Conservation (phyloP, 148 eudicot genomes). For the Rhododendron griersonianum region DNA sequence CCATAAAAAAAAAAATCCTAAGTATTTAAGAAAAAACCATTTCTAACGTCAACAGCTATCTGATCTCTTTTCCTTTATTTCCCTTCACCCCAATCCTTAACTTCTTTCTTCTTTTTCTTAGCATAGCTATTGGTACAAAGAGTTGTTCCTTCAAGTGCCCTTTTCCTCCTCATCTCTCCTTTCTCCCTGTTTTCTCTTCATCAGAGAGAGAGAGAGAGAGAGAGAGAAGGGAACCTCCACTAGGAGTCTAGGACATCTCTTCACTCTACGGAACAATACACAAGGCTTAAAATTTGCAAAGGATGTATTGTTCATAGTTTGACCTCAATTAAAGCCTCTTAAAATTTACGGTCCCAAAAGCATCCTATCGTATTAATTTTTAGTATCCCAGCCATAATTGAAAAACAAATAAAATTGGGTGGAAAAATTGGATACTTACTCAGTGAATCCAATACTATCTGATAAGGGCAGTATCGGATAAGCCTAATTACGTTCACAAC, state of each 20-base stretch:
- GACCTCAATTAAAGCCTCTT: background rate
- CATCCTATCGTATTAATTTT: background rate
- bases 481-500: too few species aligned
- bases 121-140: too few species aligned
- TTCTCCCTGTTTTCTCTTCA: background rate
- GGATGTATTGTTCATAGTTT: background rate
- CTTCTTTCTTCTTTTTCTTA: background rate
- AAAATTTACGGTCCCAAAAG: background rate
- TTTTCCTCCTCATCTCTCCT: background rate
- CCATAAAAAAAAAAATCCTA: too few species aligned
- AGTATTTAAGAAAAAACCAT: too few species aligned
- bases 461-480: background rate
- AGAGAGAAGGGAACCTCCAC: background rate
- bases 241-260: background rate
- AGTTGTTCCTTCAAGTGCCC: background rate
- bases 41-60: too few species aligned
- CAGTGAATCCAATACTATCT: background rate
- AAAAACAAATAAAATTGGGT: background rate
- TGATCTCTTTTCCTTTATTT: background rate
- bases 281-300: background rate
- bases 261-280: background rate
- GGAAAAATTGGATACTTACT: background rate
- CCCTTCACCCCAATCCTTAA: background rate
- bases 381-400: background rate
- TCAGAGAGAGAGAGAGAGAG: too few species aligned